Percentiles rank a stretch among this genome's conserved stretches.
These are phyloP conservation scores for Neoascochyta sp. DNA, from an alignment of 2,329 filamentous ascomycete species.

Conservation along the genomic window DNA sequence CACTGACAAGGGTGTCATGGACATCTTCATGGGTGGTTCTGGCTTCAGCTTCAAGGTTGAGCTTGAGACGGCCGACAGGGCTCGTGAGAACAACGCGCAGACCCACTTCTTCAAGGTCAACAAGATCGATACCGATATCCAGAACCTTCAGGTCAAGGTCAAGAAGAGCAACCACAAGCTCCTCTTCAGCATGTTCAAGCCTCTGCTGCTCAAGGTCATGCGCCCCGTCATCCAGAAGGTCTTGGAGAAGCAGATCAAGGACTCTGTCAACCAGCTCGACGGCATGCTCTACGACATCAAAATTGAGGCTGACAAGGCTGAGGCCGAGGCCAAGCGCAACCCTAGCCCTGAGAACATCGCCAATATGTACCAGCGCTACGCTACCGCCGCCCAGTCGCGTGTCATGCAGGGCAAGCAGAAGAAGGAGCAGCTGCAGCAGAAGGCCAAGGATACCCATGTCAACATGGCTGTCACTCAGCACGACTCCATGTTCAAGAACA, in stretches of 20 bases:
- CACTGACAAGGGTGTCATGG: slow-evolving; percentile 81
- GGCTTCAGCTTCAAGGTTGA: slow-evolving; percentile 92
- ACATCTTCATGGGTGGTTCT: slow-evolving; percentile 80
- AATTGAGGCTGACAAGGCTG: slow-evolving; percentile 72
- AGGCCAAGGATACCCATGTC: slow-evolving; percentile 63
- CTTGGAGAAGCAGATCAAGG: slow-evolving; percentile 82
- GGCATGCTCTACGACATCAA: slow-evolving; percentile 71
- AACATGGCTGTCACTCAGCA: slow-evolving; percentile 83
- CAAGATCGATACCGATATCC: slow-evolving; percentile 77
- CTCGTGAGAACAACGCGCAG: slow-evolving; percentile 52
- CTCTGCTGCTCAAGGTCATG: slow-evolving; percentile 77
- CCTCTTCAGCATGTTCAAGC: slow-evolving; percentile 82
- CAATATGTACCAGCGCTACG: slow-evolving; percentile 86
- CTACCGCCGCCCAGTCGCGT: slow-evolving; percentile 68
- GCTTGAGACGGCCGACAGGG: slow-evolving; percentile 72
- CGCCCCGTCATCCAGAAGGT: slow-evolving; percentile 82
- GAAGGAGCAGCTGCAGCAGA: slow-evolving; percentile 54
- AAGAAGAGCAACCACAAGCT: slow-evolving; percentile 95
- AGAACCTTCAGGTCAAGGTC: slow-evolving; percentile 80
- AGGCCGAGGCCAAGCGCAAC: slow-evolving; percentile 59
- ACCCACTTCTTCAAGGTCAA: slow-evolving; percentile 94
- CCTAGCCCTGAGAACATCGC: slow-evolving; percentile 67
- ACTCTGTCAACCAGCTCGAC: slow-evolving; percentile 75
- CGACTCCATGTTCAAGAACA: slow-evolving; percentile 86
- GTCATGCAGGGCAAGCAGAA: slow-evolving; percentile 74